These are phyloP conservation scores for Scheffersomyces quercinus DNA, from an alignment of 1,139 yeast species.

Conservation along the genomic window DNA sequence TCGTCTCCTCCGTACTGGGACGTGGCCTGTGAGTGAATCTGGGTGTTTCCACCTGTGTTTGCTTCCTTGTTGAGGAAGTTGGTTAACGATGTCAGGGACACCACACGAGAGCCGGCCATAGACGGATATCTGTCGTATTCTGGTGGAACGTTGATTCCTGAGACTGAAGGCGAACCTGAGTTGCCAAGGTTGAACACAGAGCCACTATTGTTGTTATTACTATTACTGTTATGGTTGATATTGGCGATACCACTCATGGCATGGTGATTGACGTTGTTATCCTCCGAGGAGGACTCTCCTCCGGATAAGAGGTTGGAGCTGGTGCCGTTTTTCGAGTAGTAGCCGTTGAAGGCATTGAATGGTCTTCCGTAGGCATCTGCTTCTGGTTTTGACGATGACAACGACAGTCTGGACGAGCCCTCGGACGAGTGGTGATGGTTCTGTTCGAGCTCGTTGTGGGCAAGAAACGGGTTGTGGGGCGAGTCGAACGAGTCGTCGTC, in stretches of 20 bases:
- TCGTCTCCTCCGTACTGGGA: conserved; percentile 1
- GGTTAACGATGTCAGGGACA: conserved; percentile 14
- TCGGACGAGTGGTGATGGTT: not conserved
- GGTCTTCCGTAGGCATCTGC: conserved; percentile 12
- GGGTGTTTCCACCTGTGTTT: conserved; percentile 8
- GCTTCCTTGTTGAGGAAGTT: conserved; percentile 11
- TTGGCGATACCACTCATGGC: no score
- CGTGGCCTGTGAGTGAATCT: conserved; percentile 1
- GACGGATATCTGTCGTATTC: conserved; percentile 20
- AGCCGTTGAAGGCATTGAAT: conserved; percentile 17
- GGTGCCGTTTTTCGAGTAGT: conserved; percentile 17
- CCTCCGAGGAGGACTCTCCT: conserved; percentile 6
- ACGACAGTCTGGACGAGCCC: conserved; percentile 5
- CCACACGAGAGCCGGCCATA: conserved; percentile 17
- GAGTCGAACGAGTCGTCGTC: conserved; percentile 1
- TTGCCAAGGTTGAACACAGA: not conserved
- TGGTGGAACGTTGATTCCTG: conserved; percentile 11
- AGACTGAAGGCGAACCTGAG: conserved; percentile 5
- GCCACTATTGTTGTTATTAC: conserved; percentile 2
- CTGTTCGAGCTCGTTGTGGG: conserved; percentile 4
- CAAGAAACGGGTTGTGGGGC: conserved; percentile 9
- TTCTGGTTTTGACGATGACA: conserved; percentile 6
- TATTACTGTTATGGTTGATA: no score
- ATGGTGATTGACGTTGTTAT: no score
- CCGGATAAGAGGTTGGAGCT: conserved; percentile 16